Evolutionary conservation across 306 rosid species (phyloP), one percentile per base, ranked within the genome.

Genomic region (Cicer chorassanicum): DNA sequence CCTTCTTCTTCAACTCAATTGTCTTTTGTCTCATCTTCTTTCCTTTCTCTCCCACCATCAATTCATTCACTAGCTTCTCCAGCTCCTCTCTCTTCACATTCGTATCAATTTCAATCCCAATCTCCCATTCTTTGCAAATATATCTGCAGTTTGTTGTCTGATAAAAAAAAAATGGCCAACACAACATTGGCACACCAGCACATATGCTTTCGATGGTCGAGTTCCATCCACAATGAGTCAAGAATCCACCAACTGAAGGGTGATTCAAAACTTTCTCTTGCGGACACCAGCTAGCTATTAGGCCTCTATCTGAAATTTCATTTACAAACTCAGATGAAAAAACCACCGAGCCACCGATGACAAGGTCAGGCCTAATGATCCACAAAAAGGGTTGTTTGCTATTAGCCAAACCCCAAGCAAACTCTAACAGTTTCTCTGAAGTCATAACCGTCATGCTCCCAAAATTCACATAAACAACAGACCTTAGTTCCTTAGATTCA

Each of bases 161-260:
- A 9, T 82, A 79, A 0, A 40, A 61, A 18, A 77, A 77, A 41
- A 82, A 65, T 4, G 85, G 85, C 82, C 85, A 82, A 12, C 75
- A 82, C 50, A 82, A 8, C 79, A 77, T 77, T 15, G 85, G 82
- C 15, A 82, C 82, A 8, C 82, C 85, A 0, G 38, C 71, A 11
- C 76, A 64, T 0, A 82, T 6, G 49, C 75, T 82, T 11, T 82
- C 85, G 0, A 48, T 77, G 39, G 78, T 76, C 5, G 83, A 79
- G 64, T 82, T 82, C 85, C 85, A 82, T 44, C 85, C 79, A 66
- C 78, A 71, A 10, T 82, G 85, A 40, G 82, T 82, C 45, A 82
- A 43, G 50, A 82, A 82, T 46, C 79, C 72, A 2, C 54, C 71
- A 9, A 66, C 1, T 6, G 54, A 66, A 45, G 76, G 79, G 10